Evolutionary conservation across 106 monocot species (phyloP).

Genomic region (Dendrobium huoshanense): DNA sequence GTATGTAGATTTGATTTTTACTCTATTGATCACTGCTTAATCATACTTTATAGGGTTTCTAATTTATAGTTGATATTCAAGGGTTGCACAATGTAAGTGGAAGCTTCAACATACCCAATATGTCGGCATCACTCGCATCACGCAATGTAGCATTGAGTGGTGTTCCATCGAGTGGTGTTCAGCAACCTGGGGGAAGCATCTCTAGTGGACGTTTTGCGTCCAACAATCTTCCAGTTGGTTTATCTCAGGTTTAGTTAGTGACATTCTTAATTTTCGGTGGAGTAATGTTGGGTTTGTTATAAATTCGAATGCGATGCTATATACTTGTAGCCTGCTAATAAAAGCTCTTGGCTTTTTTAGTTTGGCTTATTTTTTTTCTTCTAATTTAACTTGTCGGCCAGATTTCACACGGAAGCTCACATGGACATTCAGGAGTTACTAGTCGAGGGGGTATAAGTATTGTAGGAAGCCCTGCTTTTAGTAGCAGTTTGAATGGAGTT

Average conservation of each 20-base stretch:
- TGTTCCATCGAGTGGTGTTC: constrained; percentile 63
- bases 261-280: not conserved
- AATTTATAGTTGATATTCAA: constrained; percentile 38
- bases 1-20: constrained; percentile 19
- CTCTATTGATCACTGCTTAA: not conserved
- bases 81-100: constrained; percentile 78
- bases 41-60: not conserved
- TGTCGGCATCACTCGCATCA: constrained; percentile 65
- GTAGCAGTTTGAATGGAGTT: constrained; percentile 66
- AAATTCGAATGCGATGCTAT: not conserved
- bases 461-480: constrained; percentile 61
- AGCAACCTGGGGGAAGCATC: constrained; percentile 52
- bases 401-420: constrained; percentile 37
- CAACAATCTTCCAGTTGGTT: constrained; percentile 58
- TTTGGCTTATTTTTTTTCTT: not conserved
- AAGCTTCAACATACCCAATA: constrained; percentile 50
- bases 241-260: constrained; percentile 60
- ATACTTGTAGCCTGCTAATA: not conserved
- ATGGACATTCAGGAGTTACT: constrained; percentile 70
- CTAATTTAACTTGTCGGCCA: constrained; percentile 20
- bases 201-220: constrained; percentile 64
- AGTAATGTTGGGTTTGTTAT: not conserved
- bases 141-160: constrained; percentile 55
- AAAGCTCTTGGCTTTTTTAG: not conserved
- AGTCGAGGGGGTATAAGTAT: constrained; percentile 63